phyloP scores from a whole-genome alignment of 306 rosid genomes.

The Nissolia schottii region DNA sequence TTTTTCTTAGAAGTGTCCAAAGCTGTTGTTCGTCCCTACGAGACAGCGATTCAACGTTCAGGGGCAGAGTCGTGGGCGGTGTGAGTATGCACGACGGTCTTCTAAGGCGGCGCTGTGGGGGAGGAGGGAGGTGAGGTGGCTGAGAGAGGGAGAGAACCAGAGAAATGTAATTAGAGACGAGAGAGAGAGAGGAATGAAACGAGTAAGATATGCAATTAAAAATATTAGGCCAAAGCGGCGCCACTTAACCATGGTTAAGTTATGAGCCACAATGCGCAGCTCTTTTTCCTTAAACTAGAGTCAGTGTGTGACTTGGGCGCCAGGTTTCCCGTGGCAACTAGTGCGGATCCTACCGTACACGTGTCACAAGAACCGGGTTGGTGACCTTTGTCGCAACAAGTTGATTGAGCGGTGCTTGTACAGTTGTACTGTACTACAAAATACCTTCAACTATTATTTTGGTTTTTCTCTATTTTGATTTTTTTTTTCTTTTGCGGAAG shows the following conservation, averaged over 20 bases:
- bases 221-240: slow-evolving; percentile 50
- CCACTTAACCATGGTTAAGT: slow-evolving; percentile 59
- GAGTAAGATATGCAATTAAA: slow-evolving; percentile 12
- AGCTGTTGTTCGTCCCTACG: background rate
- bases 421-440: background rate
- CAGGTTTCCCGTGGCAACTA: slow-evolving; percentile 30
- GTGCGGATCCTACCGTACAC: slow-evolving; percentile 45
- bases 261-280: background rate
- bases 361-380: slow-evolving; percentile 38
- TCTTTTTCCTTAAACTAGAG: slow-evolving; percentile 30
- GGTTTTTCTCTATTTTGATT: too few relatives aligned
- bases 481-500: too few relatives aligned
- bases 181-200: background rate
- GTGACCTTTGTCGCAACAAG: slow-evolving; percentile 48
- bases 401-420: slow-evolving; percentile 72
- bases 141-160: background rate
- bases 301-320: slow-evolving; percentile 10
- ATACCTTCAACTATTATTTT: background rate
- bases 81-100: background rate
- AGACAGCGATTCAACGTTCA: background rate
- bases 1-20: background rate
- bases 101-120: slow-evolving; percentile 22
- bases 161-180: background rate
- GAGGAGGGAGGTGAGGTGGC: background rate
- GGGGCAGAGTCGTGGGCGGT: background rate